Base-by-base conservation (phyloP, 1,284 basidiomycete species). In the Boletellus deceptivus region DNA sequence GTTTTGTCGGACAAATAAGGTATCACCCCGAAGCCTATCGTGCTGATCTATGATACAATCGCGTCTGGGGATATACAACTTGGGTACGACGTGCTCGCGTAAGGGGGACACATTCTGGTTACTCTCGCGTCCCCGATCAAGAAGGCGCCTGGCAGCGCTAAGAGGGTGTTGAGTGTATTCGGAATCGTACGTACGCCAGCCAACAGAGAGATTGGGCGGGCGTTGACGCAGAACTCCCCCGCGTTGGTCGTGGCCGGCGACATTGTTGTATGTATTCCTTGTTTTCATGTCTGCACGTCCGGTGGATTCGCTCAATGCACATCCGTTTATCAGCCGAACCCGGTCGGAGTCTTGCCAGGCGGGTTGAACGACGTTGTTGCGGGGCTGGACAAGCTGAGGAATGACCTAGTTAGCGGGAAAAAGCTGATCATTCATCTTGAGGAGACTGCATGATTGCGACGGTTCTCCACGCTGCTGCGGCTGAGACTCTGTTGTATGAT, bases 1-100 rank as follows among this genome's bases (percentile, higher is more conserved):
- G 60, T 8, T 66, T 64, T 13, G 67, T 73, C n/a, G 73, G 74
- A 5, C 63, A 70, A 70, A 58, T 73, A 61, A 34, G 58, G 67
- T 68, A 11, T 60, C 14, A 57, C 57, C n/a, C 37, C 34, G 2
- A 34, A 42, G 9, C 52, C 56, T 3, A 53, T 64, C 17, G 3
- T 33, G 17, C 13, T 67, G 1, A 51, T 59, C 3, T 61, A 43
- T 31, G 64, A 65, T 35, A 7, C 59, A 0, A 33, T 65, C 29
- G 62, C 41, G 20, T 4, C 7, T 2, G 31, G 24, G 7, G 55
- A 61, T 3, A 63, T 59, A 1, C 63, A 65, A 35, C 47, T 55
- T 6, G 60, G 59, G 25, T 67, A 59, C 7, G 56, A 65, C 14
- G 20, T 16, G 7, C 54, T 67, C 14, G 50, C 45, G 4, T 51